phyloP scores from a whole-genome alignment of 306 rosid genomes.

The Parietaria judaica region DNA sequence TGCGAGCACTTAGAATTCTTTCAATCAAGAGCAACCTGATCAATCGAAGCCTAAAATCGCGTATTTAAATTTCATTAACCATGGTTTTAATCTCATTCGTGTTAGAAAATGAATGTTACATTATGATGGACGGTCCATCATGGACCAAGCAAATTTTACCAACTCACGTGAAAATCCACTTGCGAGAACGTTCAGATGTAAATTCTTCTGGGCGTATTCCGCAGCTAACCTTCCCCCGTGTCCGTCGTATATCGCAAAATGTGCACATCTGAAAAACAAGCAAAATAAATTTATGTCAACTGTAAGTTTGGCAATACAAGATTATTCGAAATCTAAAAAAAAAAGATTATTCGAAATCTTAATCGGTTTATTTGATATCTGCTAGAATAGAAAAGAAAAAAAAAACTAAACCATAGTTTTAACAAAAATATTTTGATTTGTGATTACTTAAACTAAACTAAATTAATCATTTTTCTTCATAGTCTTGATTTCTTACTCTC shows the following conservation, averaged over 20 bases:
- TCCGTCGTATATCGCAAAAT: constrained; percentile 87
- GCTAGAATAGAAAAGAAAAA: too few relatives aligned
- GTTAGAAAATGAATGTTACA: constrained; percentile 17
- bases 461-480: too few relatives aligned
- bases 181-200: constrained; percentile 63
- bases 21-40: not conserved
- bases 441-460: too few relatives aligned
- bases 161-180: constrained; percentile 99
- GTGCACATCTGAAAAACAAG: constrained; percentile 48
- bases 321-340: too few relatives aligned
- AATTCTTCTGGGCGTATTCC: constrained; percentile 66
- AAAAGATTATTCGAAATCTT: too few relatives aligned
- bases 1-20: too few relatives aligned
- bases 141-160: constrained; percentile 92
- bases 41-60: not conserved
- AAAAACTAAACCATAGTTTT: too few relatives aligned
- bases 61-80: not conserved
- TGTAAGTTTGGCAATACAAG: too few relatives aligned
- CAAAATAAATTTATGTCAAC: constrained; percentile 8
- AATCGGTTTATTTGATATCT: too few relatives aligned
- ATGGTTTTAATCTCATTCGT: constrained; percentile 7
- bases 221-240: constrained; percentile 94
- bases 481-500: too few relatives aligned
- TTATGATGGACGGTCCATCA: too few relatives aligned
- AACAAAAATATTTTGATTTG: too few relatives aligned